Conservation (phyloP, 768 basidiomycete genomes). For the Suillus subalutaceus region DNA sequence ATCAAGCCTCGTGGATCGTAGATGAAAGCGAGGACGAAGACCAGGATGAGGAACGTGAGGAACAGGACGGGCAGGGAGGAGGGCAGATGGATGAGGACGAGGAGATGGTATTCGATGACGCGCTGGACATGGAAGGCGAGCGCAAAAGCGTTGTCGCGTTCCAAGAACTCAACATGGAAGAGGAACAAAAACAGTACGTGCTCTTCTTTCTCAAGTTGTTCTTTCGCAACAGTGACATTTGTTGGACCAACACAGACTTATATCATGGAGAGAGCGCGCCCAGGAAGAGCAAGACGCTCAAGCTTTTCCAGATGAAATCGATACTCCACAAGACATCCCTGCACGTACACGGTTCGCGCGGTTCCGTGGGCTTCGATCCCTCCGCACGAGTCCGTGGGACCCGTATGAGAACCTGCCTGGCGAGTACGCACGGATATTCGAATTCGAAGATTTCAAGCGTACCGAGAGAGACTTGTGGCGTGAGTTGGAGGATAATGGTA, state of each 20-base stretch:
- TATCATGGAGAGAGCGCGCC: conserved; percentile 67
- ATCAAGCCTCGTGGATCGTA: conserved; percentile 96
- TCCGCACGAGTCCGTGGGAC: conserved; percentile 97
- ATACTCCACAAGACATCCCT: conserved; percentile 85
- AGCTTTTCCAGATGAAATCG: conserved; percentile 95
- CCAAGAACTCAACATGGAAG: conserved; percentile 79
- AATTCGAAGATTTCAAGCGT: conserved; percentile 92
- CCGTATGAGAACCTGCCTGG: conserved; percentile 93
- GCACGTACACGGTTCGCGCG: conserved; percentile 87
- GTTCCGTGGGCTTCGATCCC: conserved; percentile 87
- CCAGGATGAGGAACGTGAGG: conserved; percentile 48
- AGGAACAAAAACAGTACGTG: conserved; percentile 85
- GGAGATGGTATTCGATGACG: conserved; percentile 63
- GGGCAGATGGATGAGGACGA: conserved; percentile 53
- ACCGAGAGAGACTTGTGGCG: conserved; percentile 75
- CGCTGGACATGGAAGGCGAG: conserved; percentile 58
- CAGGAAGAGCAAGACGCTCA: conserved; percentile 81
- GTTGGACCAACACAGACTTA: conserved; percentile 48
- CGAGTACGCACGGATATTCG: conserved; percentile 95
- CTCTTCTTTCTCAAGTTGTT: background rate
- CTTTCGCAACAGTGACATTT: conserved; percentile 4
- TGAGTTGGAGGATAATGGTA: conserved; percentile 65
- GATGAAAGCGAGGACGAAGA: conserved; percentile 77
- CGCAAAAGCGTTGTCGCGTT: conserved; percentile 57
- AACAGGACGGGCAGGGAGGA: conserved; percentile 34